Evolutionary conservation across 1,284 basidiomycete genomes (phyloP), one percentile per base, ranked within the genome.

Genomic region (Sphaerobolus stellatus): DNA sequence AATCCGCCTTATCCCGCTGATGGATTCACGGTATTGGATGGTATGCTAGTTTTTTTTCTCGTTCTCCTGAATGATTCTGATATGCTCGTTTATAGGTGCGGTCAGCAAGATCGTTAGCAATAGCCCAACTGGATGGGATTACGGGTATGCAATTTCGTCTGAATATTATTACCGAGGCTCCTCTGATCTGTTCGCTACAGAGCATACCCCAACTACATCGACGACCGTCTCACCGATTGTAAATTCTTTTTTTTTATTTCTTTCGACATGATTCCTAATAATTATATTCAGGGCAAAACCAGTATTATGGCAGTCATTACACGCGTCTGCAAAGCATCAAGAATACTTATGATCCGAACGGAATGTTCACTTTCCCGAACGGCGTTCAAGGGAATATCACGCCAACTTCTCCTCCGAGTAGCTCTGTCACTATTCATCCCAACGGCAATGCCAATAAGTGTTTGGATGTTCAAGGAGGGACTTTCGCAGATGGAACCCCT

Each of bases 361-460:
- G 67, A 33, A 56, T 80, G 18, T 80, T 80, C 59, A 61, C 76
- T 22, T 74, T 78, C 8, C 56, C 62, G 0, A 64, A 69, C 31
- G 78, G 78, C 1, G 75, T 79, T 48, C 14, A n/a, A 48, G 45
- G n/a, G 8, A 48, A 6, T 48, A 22, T 44, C 14, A 22, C 22
- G 18, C 33, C 41, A 22, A 48, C 33, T 11, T 18, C 33, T 11
- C 33, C 33, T 11, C 33, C 33, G 34, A 30, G 28, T 31, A 13
- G 28, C n/a, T 5, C 24, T 33, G 46, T 22, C 16, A 4, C 22
- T 18, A 5, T 47, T 36, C 11, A 49, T 48, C 30, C 29, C 30
- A 49, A 49, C 27, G 6, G 25, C 30, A 46, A 50, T 13, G 24
- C 6, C 9, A n/a, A 6, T 13, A 43, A 29, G 18, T 46, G 48